phyloP scores from a whole-genome alignment of 2,329 filamentous ascomycete species.

The Epichloe sibirici region DNA sequence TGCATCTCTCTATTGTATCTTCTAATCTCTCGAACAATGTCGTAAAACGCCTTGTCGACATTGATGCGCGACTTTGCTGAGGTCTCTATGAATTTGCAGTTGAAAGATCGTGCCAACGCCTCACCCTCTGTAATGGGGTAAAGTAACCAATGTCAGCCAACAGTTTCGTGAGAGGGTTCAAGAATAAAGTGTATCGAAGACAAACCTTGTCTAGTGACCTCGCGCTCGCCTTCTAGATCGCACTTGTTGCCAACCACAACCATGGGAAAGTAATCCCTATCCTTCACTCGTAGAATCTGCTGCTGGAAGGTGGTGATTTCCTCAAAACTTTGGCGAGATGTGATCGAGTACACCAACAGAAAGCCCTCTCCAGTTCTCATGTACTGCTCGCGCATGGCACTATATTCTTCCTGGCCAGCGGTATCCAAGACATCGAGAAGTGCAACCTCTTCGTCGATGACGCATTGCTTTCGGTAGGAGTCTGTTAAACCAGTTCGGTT shows the following conservation, averaged over 20 bases:
- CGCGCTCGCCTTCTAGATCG: conserved; percentile 86
- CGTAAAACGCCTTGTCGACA: conserved; percentile 96
- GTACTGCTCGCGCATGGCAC: conserved; percentile 98
- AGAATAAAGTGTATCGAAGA: not conserved
- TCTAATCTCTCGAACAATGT: conserved; percentile 94
- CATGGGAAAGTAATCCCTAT: conserved; percentile 99
- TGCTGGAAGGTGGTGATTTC: conserved; percentile 98
- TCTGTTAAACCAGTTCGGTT: conserved; percentile 43
- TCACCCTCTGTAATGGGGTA: conserved; percentile 60
- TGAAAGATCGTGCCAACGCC: conserved; percentile 71
- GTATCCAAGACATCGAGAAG: conserved; percentile 97
- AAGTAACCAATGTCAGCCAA: conserved; percentile 1
- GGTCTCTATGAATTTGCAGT: conserved; percentile 98
- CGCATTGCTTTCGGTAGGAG: conserved; percentile 98
- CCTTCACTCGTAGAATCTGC: conserved; percentile 96
- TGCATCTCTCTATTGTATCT: conserved; percentile 98
- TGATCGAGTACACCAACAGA: conserved; percentile 95
- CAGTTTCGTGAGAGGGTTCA: not conserved
- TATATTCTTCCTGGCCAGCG: conserved; percentile 97
- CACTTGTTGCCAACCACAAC: conserved; percentile 99
- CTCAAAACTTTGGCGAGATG: conserved; percentile 91
- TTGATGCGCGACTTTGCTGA: conserved; percentile 97
- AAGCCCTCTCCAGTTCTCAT: conserved; percentile 99
- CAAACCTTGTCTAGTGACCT: conserved; percentile 84
- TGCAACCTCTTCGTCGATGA: conserved; percentile 96